Base-by-base conservation (phyloP, 192 early-diverging fungal species). In the Polychytrium aggregatum region DNA sequence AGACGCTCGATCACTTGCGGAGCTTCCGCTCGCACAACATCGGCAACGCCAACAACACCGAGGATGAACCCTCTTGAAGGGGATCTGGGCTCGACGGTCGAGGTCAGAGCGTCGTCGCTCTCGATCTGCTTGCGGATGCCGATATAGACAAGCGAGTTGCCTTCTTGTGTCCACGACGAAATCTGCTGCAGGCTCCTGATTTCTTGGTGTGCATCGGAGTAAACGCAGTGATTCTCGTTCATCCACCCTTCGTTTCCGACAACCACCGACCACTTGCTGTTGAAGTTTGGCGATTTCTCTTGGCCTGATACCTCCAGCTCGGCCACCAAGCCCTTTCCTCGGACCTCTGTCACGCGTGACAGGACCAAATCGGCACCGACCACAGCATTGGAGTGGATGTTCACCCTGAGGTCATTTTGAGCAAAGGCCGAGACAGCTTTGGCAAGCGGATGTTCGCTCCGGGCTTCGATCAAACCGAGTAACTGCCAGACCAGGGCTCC, bases 391-490 rank as follows among this genome's bases (percentile, higher is more conserved):
- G 44, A 22, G 16, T 17, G 37, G n/a, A 29, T 44, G n/a, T n/a
- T n/a, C n/a, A n/a, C n/a, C n/a, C n/a, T n/a, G n/a, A n/a, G n/a
- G n/a, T n/a, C n/a, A n/a, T n/a, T n/a, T n/a, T n/a, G n/a, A 5
- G 60, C 59, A 45, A 54, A 57, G 13, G 9, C 31, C 11, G 30
- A 58, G 4, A 82, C 72, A 0, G 86, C 81, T 33, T 64, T 55
- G 1, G 84, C 79, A 3, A 89, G 58, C 8, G 86, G 86, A 50
- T 89, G 86, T 38, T 76, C 72, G 48, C 82, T 84, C 11, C 60
- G 55, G 22, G 39, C 6, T 44, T 76, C 69, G 14, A 62, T 39
- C 6, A 21, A 28, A 2, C 28, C 37, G 1, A 72, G 22, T n/a
- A 70, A 35, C 5, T 41, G 34, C 53, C 52, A 72, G 17, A 70